Evolutionary conservation across 371 early-diverging fungal species (phyloP).

Genomic region (Syncephalastrum monosporum): DNA sequence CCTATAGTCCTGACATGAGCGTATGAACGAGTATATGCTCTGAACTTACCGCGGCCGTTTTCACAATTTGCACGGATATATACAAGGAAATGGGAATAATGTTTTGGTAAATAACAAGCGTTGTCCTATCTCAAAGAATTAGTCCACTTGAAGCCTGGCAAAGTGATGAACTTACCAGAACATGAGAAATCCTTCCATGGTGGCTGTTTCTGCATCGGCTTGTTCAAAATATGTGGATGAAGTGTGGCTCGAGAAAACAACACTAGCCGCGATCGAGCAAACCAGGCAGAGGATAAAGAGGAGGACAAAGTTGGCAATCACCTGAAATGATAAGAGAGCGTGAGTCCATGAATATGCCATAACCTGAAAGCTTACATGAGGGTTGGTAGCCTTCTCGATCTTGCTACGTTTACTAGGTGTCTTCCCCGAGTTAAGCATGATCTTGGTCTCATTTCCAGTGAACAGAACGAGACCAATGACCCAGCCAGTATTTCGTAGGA

Average conservation of each 20-base stretch:
- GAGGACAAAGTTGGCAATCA: slow-evolving; percentile 46
- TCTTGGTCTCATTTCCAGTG: slow-evolving; percentile 91
- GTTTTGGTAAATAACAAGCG: slow-evolving; percentile 51
- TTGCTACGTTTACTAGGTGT: slow-evolving; percentile 94
- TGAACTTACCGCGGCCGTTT: slow-evolving; percentile 58
- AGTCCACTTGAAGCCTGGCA: background rate
- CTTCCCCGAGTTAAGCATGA: slow-evolving; percentile 85
- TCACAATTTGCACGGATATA: slow-evolving; percentile 92
- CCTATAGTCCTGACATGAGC: slow-evolving; percentile 25
- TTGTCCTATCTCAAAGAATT: slow-evolving; percentile 26
- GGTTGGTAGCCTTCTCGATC: slow-evolving; percentile 95
- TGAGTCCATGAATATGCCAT: background rate
- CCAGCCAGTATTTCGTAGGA: slow-evolving; percentile 90
- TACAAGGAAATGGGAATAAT: slow-evolving; percentile 92
- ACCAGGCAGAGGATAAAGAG: slow-evolving; percentile 60
- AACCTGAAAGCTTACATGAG: slow-evolving; percentile 61
- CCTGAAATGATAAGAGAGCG: slow-evolving; percentile 20
- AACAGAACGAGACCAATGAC: slow-evolving; percentile 81
- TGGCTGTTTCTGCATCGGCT: slow-evolving; percentile 39
- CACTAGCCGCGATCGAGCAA: slow-evolving; percentile 66
- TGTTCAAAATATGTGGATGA: slow-evolving; percentile 37
- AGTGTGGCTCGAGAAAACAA: slow-evolving; percentile 28
- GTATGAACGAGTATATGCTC: slow-evolving; percentile 2
- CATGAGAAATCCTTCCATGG: slow-evolving; percentile 52
- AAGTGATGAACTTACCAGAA: slow-evolving; percentile 34